These are phyloP conservation scores for Mycena maculata DNA, from an alignment of 768 basidiomycete species.

Conservation along the genomic window DNA sequence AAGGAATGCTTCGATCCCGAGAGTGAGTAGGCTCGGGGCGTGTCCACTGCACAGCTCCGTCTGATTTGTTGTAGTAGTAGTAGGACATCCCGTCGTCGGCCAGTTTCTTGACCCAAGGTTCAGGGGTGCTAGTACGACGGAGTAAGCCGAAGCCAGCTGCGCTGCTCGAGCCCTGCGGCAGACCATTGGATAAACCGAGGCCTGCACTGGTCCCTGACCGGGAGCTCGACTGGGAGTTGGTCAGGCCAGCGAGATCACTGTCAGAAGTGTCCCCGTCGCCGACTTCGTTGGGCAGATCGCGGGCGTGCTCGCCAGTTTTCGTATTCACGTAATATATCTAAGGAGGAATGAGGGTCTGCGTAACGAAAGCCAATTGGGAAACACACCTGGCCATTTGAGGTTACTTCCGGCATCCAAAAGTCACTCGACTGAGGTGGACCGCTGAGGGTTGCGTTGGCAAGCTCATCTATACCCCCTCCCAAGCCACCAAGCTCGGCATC, in stretches of 20 bases:
- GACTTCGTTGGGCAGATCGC: conserved; percentile 86
- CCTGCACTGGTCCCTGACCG: conserved; percentile 67
- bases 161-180: conserved; percentile 46
- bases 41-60: conserved; percentile 77
- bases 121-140: conserved; percentile 70
- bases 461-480: conserved; percentile 48
- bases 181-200: conserved; percentile 57
- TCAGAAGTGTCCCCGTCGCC: conserved; percentile 74
- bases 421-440: conserved; percentile 67
- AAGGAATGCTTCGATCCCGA: conserved; percentile 24
- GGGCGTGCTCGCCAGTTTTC: conserved; percentile 82
- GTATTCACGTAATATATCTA: conserved; percentile 98
- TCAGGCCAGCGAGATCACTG: conserved; percentile 69
- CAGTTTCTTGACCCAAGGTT: conserved; percentile 85
- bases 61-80: conserved; percentile 80
- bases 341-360: neutral
- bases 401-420: conserved; percentile 93
- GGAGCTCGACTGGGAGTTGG: conserved; percentile 67
- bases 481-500: conserved; percentile 56
- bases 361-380: conserved; percentile 4
- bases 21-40: conserved; percentile 59
- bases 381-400: conserved; percentile 83
- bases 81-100: conserved; percentile 87
- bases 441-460: conserved; percentile 40
- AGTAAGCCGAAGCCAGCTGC: conserved; percentile 71